Evolutionary conservation across 345 rosid species (phyloP), one percentile per base, ranked within the genome.

Genomic region (Physaria fendleri): DNA sequence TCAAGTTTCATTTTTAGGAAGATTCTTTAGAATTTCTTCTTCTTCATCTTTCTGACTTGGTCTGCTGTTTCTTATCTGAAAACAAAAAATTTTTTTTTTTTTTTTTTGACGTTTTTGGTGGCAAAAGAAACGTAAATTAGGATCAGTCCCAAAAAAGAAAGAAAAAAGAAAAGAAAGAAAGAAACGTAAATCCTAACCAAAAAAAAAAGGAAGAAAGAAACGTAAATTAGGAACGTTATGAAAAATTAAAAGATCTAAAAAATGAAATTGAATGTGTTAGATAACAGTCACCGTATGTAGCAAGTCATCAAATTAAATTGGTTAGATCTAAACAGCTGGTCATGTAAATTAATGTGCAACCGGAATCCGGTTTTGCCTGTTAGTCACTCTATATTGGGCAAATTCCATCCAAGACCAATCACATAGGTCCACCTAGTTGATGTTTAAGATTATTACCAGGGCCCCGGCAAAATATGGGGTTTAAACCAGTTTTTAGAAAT

Each of bases 221-320:
- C 62, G 69, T 54, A 33, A 4, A 33, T 41, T 41, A 40, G 33
- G 34, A 51, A 29, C 9, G 24, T 32, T 40, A 14, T 29, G 37
- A 52, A 42, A 42, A n/a, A 44, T 53, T 32, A 33, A 65, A 34
- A 8, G 17, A 1, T 0, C 5, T 7, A 35, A 18, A 1, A 35
- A 37, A 24, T 5, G 33, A 9, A 15, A 45, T 21, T 56, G 17
- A 35, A 56, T 46, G 48, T 24, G 13, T 44, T 35, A 6, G 37
- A 3, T 46, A 56, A 66, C 64, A 38, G 43, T 37, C 32, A 56
- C 49, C 3, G 41, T 47, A 15, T 46, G 11, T 34, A 12, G 13
- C 17, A 37, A 28, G n/a, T 25, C 2, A 20, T 25, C 23, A 50
- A 44, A 46, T 52, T 49, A 46, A 58, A 68, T 69, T 61, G 4